Evolutionary conservation across 2,329 filamentous ascomycete species (phyloP).

Genomic region (Colletotrichum zoysiae): DNA sequence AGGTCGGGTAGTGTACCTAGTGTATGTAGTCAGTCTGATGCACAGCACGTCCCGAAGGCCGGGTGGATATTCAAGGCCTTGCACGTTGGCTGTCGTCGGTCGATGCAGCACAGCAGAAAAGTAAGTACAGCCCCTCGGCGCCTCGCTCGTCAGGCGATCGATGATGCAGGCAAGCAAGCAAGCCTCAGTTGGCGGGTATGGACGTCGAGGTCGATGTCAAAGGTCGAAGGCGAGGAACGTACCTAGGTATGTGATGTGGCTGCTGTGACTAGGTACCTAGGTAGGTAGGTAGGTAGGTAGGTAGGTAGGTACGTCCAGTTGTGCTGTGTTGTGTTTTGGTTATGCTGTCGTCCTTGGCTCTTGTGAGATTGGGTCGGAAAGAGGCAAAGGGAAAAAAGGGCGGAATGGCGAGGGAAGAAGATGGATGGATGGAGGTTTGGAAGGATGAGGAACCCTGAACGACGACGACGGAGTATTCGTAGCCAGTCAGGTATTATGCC

Average conservation of each 20-base stretch:
- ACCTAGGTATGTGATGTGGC: no score
- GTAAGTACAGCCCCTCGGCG: conserved; percentile 40
- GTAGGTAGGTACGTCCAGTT: no score
- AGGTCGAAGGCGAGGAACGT: conserved; percentile 4
- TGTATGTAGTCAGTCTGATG: no score
- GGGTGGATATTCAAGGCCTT: neutral
- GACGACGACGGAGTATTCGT: neutral
- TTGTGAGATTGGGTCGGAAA: no score
- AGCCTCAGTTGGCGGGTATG: conserved; percentile 4
- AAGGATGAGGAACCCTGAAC: conserved; percentile 36
- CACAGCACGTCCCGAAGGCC: conserved; percentile 30
- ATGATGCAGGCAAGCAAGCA: neutral
- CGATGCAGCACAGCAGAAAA: neutral
- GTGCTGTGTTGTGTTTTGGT: neutral
- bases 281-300: no score
- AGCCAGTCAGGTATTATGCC: no score
- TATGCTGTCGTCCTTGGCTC: neutral
- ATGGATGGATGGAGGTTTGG: conserved; percentile 10
- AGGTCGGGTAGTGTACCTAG: neutral
- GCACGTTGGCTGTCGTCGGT: neutral
- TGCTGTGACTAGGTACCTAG: no score
- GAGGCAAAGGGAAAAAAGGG: conserved; percentile 2
- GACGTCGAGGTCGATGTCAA: conserved; percentile 3
- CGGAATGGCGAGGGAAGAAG: conserved; percentile 33
- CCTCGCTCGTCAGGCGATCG: conserved; percentile 26